These are phyloP conservation scores for Cyclotella distinguenda DNA, from an alignment of 108 stramenopile genomes.

Conservation along the genomic window DNA sequence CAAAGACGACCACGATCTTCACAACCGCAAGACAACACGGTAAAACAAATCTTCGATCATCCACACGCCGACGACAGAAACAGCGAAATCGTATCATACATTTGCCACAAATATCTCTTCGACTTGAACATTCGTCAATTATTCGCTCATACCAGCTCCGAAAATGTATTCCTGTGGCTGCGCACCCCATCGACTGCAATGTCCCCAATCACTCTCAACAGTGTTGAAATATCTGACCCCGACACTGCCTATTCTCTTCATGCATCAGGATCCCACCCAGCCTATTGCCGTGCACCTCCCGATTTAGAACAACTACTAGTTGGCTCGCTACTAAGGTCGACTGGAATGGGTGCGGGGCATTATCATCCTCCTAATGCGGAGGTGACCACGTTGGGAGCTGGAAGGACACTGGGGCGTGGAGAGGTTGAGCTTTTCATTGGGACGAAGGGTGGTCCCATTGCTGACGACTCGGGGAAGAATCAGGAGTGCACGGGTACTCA, in stretches of 20 bases:
- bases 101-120: slow-evolving; percentile 51
- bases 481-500: slow-evolving; percentile 24
- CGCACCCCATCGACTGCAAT: slow-evolving; percentile 13
- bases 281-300: slow-evolving; percentile 91
- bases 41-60: not conserved
- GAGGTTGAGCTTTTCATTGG: slow-evolving; percentile 91
- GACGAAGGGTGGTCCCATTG: slow-evolving; percentile 24
- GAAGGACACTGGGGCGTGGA: slow-evolving; percentile 65
- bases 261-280: slow-evolving; percentile 60
- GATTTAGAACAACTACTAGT: slow-evolving; percentile 77
- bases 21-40: not conserved
- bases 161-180: slow-evolving; percentile 74
- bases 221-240: slow-evolving; percentile 75
- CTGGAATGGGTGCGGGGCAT: slow-evolving; percentile 82
- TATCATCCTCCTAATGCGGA: slow-evolving; percentile 55
- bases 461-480: not conserved
- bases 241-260: slow-evolving; percentile 70
- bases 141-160: slow-evolving; percentile 68
- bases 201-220: slow-evolving; percentile 35
- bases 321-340: slow-evolving; percentile 49
- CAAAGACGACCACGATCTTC: slow-evolving; percentile 12
- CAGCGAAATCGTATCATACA: slow-evolving; percentile 29
- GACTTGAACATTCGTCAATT: slow-evolving; percentile 54
- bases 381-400: slow-evolving; percentile 7
- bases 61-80: not conserved